These are phyloP conservation scores for Sinapis alba DNA, from an alignment of 441 rosid genomes.

Conservation along the genomic window DNA sequence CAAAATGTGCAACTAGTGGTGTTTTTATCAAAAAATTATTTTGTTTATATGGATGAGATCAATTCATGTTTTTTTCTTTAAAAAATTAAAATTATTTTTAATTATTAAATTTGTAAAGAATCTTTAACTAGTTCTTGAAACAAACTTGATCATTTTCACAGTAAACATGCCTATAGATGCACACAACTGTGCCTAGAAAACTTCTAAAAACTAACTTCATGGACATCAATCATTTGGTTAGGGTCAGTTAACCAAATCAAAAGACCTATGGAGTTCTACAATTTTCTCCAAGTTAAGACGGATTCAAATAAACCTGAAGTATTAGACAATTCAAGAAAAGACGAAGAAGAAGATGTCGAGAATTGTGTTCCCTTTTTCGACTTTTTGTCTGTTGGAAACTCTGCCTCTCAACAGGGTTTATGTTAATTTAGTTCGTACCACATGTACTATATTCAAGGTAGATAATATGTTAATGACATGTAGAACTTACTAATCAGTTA, in stretches of 20 bases:
- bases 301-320: slow-evolving; percentile 63
- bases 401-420: slow-evolving; percentile 38
- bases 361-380: slow-evolving; percentile 54
- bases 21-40: no score
- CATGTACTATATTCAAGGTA: not conserved
- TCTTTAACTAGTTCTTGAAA: not conserved
- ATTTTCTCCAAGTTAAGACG: slow-evolving; percentile 68
- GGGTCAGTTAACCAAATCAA: slow-evolving; percentile 18
- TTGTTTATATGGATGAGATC: not conserved
- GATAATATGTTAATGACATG: slow-evolving; percentile 14
- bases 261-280: slow-evolving; percentile 54
- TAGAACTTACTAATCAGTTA: slow-evolving; percentile 11
- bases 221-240: slow-evolving; percentile 18
- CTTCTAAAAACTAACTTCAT: slow-evolving; percentile 6
- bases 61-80: not conserved
- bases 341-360: slow-evolving; percentile 8
- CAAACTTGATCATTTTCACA: not conserved
- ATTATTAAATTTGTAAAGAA: not conserved
- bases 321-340: slow-evolving; percentile 40
- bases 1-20: no score
- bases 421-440: slow-evolving; percentile 22
- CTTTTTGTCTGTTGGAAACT: slow-evolving; percentile 61
- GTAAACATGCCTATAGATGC: no score
- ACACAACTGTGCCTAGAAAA: not conserved
- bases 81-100: not conserved